phyloP scores from a whole-genome alignment of 345 rosid species.

The Salix udensis region DNA sequence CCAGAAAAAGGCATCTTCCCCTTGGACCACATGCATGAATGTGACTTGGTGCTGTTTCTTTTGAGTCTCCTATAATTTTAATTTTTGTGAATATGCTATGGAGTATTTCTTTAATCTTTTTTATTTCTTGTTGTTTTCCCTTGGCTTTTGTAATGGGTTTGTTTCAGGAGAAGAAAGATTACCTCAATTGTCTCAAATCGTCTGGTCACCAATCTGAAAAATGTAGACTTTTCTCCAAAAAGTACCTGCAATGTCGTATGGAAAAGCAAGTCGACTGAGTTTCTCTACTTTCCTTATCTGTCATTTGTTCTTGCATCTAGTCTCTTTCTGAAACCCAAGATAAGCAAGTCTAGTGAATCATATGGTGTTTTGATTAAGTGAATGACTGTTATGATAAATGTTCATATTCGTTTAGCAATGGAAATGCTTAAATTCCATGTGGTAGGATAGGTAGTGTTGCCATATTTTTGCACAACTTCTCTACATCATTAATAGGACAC shows the following conservation, averaged over 20 bases:
- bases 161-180: constrained; percentile 85
- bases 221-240: constrained; percentile 70
- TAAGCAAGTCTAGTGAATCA: background rate
- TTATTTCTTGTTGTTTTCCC: background rate
- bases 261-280: constrained; percentile 54
- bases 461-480: background rate
- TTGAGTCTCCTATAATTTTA: background rate
- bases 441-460: background rate
- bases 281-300: background rate
- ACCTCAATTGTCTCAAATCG: constrained; percentile 76
- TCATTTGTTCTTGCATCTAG: background rate
- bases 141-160: background rate
- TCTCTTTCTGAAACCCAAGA: background rate
- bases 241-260: constrained; percentile 89
- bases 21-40: constrained; percentile 81
- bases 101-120: background rate
- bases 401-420: background rate
- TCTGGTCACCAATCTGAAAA: constrained; percentile 69
- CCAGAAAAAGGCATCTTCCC: constrained; percentile 95
- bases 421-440: background rate
- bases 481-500: background rate
- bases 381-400: too few relatives aligned
- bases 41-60: constrained; percentile 55
- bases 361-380: too few relatives aligned
- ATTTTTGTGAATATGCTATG: background rate